Percentiles rank a stretch among this genome's conserved stretches.
These are phyloP conservation scores for Grammothele lineata DNA, from an alignment of 768 basidiomycete species.

Conservation along the genomic window DNA sequence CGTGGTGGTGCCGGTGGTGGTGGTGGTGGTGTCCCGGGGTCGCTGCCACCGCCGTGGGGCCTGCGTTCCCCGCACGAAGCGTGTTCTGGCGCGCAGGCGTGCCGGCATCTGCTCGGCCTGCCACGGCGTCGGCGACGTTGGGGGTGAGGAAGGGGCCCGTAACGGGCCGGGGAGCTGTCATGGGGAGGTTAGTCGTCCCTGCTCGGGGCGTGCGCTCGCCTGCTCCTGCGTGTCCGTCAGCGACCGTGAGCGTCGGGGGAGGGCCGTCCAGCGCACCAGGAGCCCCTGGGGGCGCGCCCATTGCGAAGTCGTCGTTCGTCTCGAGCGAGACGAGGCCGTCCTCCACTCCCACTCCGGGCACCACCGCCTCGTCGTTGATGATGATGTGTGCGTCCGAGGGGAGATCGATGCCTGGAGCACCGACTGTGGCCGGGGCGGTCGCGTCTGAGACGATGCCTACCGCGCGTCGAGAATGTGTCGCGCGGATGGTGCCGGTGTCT, in stretches of 20 bases:
- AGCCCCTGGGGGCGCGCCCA: conserved; percentile 90
- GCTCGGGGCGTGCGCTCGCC: conserved; percentile 52
- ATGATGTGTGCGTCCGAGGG: conserved; percentile 49
- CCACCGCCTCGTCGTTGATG: conserved; percentile 43
- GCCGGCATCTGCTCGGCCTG: background rate
- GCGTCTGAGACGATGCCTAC: conserved; percentile 47
- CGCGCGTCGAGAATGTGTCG: conserved; percentile 34
- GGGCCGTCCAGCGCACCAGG: conserved; percentile 64
- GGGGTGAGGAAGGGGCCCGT: conserved; percentile 4
- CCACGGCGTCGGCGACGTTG: conserved; percentile 1
- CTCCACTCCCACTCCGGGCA: conserved; percentile 54
- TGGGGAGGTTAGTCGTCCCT: conserved; percentile 48
- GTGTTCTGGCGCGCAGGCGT: conserved; percentile 8
- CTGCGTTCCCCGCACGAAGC: conserved; percentile 12
- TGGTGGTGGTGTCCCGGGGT: conserved; percentile 30
- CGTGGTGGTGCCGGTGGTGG: conserved; percentile 33
- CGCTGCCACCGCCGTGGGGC: conserved; percentile 4
- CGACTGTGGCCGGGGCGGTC: conserved; percentile 23
- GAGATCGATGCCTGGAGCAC: conserved; percentile 33
- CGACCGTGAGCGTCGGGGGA: conserved; percentile 19
- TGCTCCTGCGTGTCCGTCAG: conserved; percentile 18
- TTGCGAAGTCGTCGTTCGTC: conserved; percentile 83
- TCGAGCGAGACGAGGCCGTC: conserved; percentile 75
- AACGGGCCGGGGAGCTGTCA: conserved; percentile 11
- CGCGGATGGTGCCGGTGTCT: conserved; percentile 22